A percentile compares a stretch with the other conserved stretches of the same genome.
Evolutionary conservation across 345 rosid genomes (phyloP).

Genomic region (Populus pruinosa): DNA sequence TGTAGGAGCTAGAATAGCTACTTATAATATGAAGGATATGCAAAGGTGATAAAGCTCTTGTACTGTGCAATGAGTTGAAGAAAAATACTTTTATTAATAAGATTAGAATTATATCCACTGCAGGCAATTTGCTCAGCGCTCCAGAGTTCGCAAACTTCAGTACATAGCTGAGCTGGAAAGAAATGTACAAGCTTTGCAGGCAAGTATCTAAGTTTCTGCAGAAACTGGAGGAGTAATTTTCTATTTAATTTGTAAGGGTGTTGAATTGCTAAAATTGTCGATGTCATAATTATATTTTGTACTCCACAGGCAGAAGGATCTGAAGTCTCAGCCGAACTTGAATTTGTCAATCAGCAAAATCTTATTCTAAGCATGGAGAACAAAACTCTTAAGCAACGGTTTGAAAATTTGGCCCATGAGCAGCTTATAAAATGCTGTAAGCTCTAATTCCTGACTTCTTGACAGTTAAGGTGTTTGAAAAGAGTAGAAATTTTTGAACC

Average conservation of each 20-base stretch:
- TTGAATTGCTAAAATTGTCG: slow-evolving; percentile 3
- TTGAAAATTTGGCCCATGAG: slow-evolving; percentile 63
- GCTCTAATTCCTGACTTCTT: slow-evolving; percentile 7
- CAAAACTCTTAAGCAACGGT: slow-evolving; percentile 54
- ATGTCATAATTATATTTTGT: background rate
- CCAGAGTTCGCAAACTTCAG: slow-evolving; percentile 96
- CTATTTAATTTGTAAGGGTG: background rate
- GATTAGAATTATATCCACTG: slow-evolving; percentile 19
- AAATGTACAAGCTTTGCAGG: slow-evolving; percentile 96
- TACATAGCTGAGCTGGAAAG: slow-evolving; percentile 98
- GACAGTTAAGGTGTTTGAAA: background rate
- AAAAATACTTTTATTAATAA: slow-evolving; percentile 13
- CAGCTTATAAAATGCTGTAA: slow-evolving; percentile 62
- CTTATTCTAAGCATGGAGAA: slow-evolving; percentile 71
- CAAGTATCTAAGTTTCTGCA: slow-evolving; percentile 18
- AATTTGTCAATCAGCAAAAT: slow-evolving; percentile 57
- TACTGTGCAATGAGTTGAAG: background rate
- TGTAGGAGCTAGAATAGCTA: background rate
- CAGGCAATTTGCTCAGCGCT: slow-evolving; percentile 99
- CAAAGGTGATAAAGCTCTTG: background rate
- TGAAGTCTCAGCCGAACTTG: slow-evolving; percentile 57
- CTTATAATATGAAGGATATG: background rate
- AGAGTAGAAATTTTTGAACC: background rate
- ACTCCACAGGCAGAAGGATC: slow-evolving; percentile 59
- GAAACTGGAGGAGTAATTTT: slow-evolving; percentile 1